phyloP scores from a whole-genome alignment of 495 filamentous ascomycete species.

The Cercophora scortea region DNA sequence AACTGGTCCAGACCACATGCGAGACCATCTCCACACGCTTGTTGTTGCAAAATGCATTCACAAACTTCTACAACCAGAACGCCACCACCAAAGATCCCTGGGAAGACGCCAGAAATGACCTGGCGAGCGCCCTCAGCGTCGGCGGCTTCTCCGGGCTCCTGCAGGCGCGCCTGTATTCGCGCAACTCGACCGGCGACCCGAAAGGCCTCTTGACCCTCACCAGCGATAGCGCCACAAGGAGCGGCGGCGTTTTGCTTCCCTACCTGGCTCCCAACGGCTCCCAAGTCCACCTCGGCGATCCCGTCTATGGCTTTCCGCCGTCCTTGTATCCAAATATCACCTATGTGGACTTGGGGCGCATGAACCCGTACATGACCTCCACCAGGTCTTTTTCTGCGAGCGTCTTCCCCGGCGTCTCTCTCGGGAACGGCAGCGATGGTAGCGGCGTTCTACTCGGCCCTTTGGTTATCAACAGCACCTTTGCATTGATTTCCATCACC shows the following conservation, averaged over 20 bases:
- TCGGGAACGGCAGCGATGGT: slow-evolving; percentile 39
- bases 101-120: slow-evolving; percentile 45
- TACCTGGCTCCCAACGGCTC: slow-evolving; percentile 49
- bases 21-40: slow-evolving; percentile 59
- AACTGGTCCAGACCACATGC: slow-evolving; percentile 63
- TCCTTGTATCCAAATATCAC: slow-evolving; percentile 69
- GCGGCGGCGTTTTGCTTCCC: slow-evolving; percentile 45
- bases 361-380: slow-evolving; percentile 25
- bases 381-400: slow-evolving; percentile 32
- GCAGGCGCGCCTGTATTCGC: slow-evolving; percentile 60
- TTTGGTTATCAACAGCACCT: slow-evolving; percentile 55
- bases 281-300: slow-evolving; percentile 49
- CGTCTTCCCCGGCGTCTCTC: slow-evolving; percentile 42
- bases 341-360: slow-evolving; percentile 36
- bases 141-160: slow-evolving; percentile 47
- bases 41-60: slow-evolving; percentile 54
- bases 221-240: slow-evolving; percentile 18
- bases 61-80: slow-evolving; percentile 52
- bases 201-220: slow-evolving; percentile 56
- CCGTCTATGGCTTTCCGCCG: slow-evolving; percentile 54
- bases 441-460: slow-evolving; percentile 61
- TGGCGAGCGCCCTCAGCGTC: slow-evolving; percentile 51
- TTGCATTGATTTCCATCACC: slow-evolving; percentile 74
- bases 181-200: slow-evolving; percentile 47
- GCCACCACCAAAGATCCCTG: slow-evolving; percentile 43